Percentiles rank a stretch among this genome's conserved stretches.
phyloP scores from a whole-genome alignment of 768 basidiomycete species.

The Bullera alba region DNA sequence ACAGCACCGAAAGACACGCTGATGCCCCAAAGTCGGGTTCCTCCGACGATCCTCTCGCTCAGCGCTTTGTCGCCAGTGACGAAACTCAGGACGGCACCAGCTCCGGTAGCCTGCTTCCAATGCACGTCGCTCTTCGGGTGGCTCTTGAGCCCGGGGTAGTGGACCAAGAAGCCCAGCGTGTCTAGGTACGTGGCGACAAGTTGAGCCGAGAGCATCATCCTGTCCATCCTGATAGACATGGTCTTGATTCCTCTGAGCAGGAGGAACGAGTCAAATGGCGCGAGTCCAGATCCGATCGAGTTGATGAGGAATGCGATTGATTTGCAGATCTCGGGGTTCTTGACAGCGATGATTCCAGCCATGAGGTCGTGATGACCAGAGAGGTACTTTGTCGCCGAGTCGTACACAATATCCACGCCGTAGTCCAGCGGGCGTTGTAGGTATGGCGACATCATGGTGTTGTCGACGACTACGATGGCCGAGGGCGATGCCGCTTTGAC shows the following conservation, averaged over 20 bases:
- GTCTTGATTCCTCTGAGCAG: constrained; percentile 94
- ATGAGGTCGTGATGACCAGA: constrained; percentile 98
- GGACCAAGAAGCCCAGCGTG: constrained; percentile 74
- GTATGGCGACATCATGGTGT: constrained; percentile 99
- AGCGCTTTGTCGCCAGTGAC: constrained; percentile 83
- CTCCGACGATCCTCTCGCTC: constrained; percentile 87
- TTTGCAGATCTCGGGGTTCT: constrained; percentile 83
- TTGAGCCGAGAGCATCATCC: constrained; percentile 75
- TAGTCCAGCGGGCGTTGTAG: constrained; percentile 89
- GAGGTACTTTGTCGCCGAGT: constrained; percentile 95
- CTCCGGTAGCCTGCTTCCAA: constrained; percentile 78
- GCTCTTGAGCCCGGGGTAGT: constrained; percentile 79
- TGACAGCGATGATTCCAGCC: constrained; percentile 91
- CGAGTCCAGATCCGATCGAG: constrained; percentile 83
- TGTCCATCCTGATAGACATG: constrained; percentile 88
- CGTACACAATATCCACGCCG: constrained; percentile 94
- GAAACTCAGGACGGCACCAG: constrained; percentile 90
- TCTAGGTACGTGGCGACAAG: constrained; percentile 80
- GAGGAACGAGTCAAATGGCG: constrained; percentile 94
- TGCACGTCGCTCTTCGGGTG: constrained; percentile 87
- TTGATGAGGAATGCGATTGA: constrained; percentile 88
- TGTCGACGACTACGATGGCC: constrained; percentile 55
- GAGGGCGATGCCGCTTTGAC: constrained; percentile 56
- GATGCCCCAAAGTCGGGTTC: constrained; percentile 91
- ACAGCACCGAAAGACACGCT: constrained; percentile 97